phyloP scores from a whole-genome alignment of 768 basidiomycete genomes.

The Cyathus striatus region DNA sequence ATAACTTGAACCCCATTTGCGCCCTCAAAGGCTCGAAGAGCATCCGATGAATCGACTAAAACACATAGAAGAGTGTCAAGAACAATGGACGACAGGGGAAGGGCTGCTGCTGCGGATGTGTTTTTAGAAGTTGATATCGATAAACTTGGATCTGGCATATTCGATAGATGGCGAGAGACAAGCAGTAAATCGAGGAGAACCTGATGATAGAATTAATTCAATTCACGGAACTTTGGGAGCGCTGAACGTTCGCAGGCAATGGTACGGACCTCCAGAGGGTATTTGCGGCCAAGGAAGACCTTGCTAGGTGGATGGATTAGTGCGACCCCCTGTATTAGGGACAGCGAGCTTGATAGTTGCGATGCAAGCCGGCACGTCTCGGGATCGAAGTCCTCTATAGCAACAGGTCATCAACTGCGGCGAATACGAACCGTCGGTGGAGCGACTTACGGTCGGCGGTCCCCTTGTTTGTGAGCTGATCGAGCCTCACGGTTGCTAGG shows the following conservation, averaged over 20 bases:
- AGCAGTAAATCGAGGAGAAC: constrained; percentile 68
- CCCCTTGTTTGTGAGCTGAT: constrained; percentile 40
- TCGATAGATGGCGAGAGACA: constrained; percentile 58
- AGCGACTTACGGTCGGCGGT: constrained; percentile 37
- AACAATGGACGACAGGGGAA: constrained; percentile 63
- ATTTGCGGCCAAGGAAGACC: constrained; percentile 59
- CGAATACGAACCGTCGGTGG: constrained; percentile 1
- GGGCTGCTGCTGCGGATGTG: constrained; percentile 13
- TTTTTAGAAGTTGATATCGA: constrained; percentile 12
- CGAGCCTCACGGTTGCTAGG: constrained; percentile 42
- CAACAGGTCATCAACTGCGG: neutral
- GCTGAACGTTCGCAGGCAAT: neutral
- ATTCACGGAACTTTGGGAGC: neutral
- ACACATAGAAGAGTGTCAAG: constrained; percentile 85
- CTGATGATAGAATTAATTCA: constrained; percentile 32
- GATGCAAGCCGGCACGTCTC: constrained; percentile 44
- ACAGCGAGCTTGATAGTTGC: constrained; percentile 56
- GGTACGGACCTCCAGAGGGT: constrained; percentile 58
- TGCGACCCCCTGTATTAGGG: constrained; percentile 71
- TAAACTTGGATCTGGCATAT: constrained; percentile 19
- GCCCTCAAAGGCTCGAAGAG: constrained; percentile 76
- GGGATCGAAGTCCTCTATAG: constrained; percentile 29
- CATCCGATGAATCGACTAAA: constrained; percentile 78
- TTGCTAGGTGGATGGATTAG: constrained; percentile 70
- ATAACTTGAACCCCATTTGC: constrained; percentile 73